Base-by-base conservation (phyloP, 345 rosid genomes). In the Moringa oleifera region DNA sequence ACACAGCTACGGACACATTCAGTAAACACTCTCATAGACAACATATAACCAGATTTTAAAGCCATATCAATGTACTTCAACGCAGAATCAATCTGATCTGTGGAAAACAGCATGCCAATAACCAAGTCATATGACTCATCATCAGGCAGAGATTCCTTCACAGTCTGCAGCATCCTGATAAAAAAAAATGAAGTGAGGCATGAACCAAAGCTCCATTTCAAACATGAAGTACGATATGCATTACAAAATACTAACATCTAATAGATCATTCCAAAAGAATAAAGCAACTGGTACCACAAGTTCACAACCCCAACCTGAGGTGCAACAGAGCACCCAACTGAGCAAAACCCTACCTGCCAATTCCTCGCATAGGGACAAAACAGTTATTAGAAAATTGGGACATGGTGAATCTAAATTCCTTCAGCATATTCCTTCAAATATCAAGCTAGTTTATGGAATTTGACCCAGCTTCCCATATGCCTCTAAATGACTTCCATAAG, bases 51-150 rank as follows among this genome's bases (percentile, higher is more conserved):
- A 55, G 80, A 77, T 71, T 85, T 85, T 65, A 94, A 72, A 4
- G 79, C 73, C 68, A 73, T 57, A 68, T 90, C 91, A 21, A 88
- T 58, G 61, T 79, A 69, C 65, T 85, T 83, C 77, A 90, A 73
- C 61, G 93, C 95, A 76, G 85, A 56, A 58, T 88, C 95, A 64
- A 83, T 62, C 73, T 82, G 63, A 22, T 77, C 58, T 1, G 58
- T 55, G 47, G 0, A 56, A 59, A 83, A 83, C 67, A 89, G 57
- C 95, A 90, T 75, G 63, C 72, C 73, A 36, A 81, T 68, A 63
- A 94, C 88, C 80, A 94, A 64, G 54, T 80, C 88, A 70, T 78
- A 94, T 0, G 96, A 79, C 67, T 84, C 96, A 63, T 89, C 95
- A 62, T 94, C 91, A 50, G 99, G 96, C 71, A 51, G 80, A 51